Conservation (phyloP, 176 grass and related monocot genomes). For the Avena eriantha region DNA sequence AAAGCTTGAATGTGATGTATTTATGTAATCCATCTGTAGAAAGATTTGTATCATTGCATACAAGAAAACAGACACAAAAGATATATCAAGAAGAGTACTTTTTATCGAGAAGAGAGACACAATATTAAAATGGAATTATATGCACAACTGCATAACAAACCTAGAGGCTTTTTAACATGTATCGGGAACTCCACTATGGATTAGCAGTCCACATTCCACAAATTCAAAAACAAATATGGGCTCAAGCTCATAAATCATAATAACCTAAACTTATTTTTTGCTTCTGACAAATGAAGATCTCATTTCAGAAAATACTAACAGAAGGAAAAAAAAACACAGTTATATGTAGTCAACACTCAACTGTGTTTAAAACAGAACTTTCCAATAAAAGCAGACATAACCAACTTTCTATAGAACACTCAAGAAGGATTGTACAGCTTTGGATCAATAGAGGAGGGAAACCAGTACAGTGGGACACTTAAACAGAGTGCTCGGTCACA, state of each 20-base stretch:
- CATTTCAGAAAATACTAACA: not conserved
- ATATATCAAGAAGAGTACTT: not conserved
- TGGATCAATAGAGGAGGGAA: not conserved
- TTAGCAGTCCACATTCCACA: not conserved
- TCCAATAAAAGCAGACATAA: slow-evolving; percentile 23
- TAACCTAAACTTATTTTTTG: not conserved
- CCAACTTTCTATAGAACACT: slow-evolving; percentile 24
- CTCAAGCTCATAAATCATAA: slow-evolving; percentile 6
- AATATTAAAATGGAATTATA: slow-evolving; percentile 21
- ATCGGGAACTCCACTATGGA: slow-evolving; percentile 21
- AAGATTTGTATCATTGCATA: slow-evolving; percentile 27
- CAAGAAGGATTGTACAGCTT: not conserved
- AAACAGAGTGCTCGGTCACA: slow-evolving; percentile 11
- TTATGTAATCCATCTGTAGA: slow-evolving; percentile 93
- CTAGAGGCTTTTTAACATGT: slow-evolving; percentile 21
- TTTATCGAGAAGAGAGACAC: slow-evolving; percentile 21
- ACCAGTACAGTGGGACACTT: not conserved
- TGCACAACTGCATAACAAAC: slow-evolving; percentile 26
- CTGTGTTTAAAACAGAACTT: slow-evolving; percentile 15
- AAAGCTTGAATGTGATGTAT: slow-evolving; percentile 93
- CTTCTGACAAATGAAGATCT: slow-evolving; percentile 11
- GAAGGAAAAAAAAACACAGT: not conserved
- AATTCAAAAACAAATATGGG: slow-evolving; percentile 30
- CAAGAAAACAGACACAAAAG: slow-evolving; percentile 41
- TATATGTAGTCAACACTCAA: not conserved